phyloP scores from a whole-genome alignment of 164 flowering plant species.

The Saururus chinensis region DNA sequence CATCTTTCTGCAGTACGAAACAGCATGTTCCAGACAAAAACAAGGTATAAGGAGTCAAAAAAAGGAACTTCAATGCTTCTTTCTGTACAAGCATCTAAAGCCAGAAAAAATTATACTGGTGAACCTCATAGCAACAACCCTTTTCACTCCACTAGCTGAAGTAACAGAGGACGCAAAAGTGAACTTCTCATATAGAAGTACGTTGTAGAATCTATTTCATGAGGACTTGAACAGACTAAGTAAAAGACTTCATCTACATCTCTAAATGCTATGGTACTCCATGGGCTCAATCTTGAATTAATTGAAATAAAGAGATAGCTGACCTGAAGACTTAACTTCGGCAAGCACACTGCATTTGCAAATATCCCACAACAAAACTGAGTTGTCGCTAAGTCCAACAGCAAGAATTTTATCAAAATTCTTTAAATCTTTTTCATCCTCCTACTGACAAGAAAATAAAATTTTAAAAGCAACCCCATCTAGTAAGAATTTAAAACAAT shows the following conservation, averaged over 20 bases:
- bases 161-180: no score
- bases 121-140: no score
- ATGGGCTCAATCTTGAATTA: neutral
- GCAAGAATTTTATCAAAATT: conserved; percentile 31
- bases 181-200: no score
- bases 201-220: no score
- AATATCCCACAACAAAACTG: conserved; percentile 64
- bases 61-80: neutral
- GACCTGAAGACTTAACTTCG: conserved; percentile 70
- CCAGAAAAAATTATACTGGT: no score
- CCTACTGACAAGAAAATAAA: conserved; percentile 16
- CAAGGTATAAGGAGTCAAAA: neutral
- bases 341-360: conserved; percentile 23
- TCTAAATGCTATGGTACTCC: no score
- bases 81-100: neutral
- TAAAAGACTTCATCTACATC: no score
- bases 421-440: conserved; percentile 10
- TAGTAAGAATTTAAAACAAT: neutral
- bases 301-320: conserved; percentile 3
- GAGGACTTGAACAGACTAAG: no score
- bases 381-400: conserved; percentile 83
- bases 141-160: no score
- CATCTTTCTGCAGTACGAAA: conserved; percentile 42
- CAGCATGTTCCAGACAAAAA: neutral
- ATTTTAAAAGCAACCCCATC: neutral